phyloP scores from a whole-genome alignment of 176 grass and related monocot genomes.

The Bolboschoenus planiculmis region DNA sequence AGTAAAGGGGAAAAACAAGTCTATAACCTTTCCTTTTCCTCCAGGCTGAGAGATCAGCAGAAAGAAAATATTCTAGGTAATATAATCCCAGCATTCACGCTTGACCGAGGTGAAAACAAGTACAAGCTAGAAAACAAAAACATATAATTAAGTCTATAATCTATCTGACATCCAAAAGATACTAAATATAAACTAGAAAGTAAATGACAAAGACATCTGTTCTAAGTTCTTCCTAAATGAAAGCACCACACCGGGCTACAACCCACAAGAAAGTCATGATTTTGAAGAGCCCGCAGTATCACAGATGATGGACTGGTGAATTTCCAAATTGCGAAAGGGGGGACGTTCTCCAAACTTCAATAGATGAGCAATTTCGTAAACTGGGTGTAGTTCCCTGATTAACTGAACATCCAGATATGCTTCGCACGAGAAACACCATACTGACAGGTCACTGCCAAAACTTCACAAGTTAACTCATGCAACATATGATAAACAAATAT shows the following conservation, averaged over 20 bases:
- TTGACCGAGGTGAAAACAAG: background rate
- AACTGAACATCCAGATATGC: constrained; percentile 89
- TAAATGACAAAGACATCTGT: background rate
- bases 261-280: constrained; percentile 24
- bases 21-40: background rate
- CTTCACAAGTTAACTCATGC: background rate
- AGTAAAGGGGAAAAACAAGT: background rate
- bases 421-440: constrained; percentile 89
- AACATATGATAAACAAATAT: background rate
- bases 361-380: constrained; percentile 83
- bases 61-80: background rate
- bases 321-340: constrained; percentile 53
- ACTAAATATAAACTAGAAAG: background rate
- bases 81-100: background rate
- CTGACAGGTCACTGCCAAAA: constrained; percentile 71
- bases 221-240: background rate
- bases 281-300: constrained; percentile 32
- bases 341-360: constrained; percentile 78
- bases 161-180: background rate
- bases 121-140: background rate
- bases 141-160: background rate
- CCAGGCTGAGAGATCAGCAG: background rate
- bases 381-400: constrained; percentile 55
- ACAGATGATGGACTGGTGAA: constrained; percentile 28
- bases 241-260: background rate